Evolutionary conservation across 495 filamentous ascomycete species (phyloP).

Genomic region (Ramalina intermedia): DNA sequence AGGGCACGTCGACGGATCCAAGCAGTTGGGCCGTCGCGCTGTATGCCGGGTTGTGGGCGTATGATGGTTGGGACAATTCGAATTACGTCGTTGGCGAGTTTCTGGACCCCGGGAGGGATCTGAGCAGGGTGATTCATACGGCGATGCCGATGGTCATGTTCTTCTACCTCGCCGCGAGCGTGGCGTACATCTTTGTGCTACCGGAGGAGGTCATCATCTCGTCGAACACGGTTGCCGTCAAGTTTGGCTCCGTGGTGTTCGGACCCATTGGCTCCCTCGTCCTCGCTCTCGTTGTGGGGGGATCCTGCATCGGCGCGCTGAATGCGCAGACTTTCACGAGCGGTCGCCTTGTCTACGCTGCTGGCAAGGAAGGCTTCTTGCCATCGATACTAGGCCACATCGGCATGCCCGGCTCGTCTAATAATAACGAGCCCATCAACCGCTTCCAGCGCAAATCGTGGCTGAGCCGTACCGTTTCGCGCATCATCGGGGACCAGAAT

Average conservation of each 20-base stretch:
- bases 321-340: slow-evolving; percentile 93
- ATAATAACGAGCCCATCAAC: slow-evolving; percentile 19
- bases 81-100: slow-evolving; percentile 98
- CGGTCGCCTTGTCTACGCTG: slow-evolving; percentile 82
- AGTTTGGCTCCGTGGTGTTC: slow-evolving; percentile 84
- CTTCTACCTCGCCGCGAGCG: slow-evolving; percentile 78
- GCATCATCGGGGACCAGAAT: slow-evolving; percentile 45
- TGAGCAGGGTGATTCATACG: slow-evolving; percentile 90
- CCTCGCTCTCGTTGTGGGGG: slow-evolving; percentile 77
- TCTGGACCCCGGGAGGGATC: slow-evolving; percentile 74
- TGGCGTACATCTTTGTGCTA: slow-evolving; percentile 91
- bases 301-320: slow-evolving; percentile 79
- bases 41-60: slow-evolving; percentile 94
- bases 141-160: slow-evolving; percentile 90
- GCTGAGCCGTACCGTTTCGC: slow-evolving; percentile 38
- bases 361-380: slow-evolving; percentile 90
- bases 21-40: slow-evolving; percentile 82
- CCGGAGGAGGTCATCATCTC: slow-evolving; percentile 64
- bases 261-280: slow-evolving; percentile 68
- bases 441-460: slow-evolving; percentile 44
- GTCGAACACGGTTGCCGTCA: slow-evolving; percentile 83
- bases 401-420: slow-evolving; percentile 42
- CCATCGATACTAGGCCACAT: slow-evolving; percentile 72
- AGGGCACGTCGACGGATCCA: slow-evolving; percentile 62
- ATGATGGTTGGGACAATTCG: slow-evolving; percentile 98